Percentiles rank a stretch among this genome's conserved stretches.
These are phyloP conservation scores for Pseudogymnoascus sp. DNA, from an alignment of 2,329 filamentous ascomycete genomes.

Conservation along the genomic window DNA sequence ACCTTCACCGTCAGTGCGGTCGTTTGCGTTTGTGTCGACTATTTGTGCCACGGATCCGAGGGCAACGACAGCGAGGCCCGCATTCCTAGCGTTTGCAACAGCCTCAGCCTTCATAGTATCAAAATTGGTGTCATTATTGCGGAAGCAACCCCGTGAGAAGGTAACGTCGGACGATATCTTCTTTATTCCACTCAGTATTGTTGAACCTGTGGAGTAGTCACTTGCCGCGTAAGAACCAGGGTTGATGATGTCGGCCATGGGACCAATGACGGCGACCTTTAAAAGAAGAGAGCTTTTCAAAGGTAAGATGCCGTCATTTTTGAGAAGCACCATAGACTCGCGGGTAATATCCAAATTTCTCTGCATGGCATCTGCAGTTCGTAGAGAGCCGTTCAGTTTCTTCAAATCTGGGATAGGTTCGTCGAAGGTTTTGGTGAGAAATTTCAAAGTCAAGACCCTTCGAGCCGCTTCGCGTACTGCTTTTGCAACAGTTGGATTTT, in stretches of 20 bases:
- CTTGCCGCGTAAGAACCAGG: conserved; percentile 15
- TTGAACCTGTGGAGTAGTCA: not conserved
- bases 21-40: not conserved
- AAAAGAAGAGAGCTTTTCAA: not conserved
- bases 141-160: not conserved
- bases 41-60: not conserved
- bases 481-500: not conserved
- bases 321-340: conserved; percentile 21
- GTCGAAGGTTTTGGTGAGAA: not conserved
- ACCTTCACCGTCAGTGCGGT: not conserved
- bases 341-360: conserved; percentile 16
- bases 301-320: conserved; percentile 20
- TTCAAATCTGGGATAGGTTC: not conserved
- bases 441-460: not conserved
- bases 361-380: not conserved
- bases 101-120: not conserved
- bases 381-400: not conserved
- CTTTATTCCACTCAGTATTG: not conserved
- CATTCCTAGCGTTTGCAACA: not conserved
- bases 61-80: not conserved
- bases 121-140: not conserved
- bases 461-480: not conserved
- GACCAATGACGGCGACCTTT: conserved; percentile 19
- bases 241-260: conserved; percentile 19
- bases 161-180: not conserved